Evolutionary conservation across 208 protist species (phyloP).

Genomic region (Angomonas deanei): DNA sequence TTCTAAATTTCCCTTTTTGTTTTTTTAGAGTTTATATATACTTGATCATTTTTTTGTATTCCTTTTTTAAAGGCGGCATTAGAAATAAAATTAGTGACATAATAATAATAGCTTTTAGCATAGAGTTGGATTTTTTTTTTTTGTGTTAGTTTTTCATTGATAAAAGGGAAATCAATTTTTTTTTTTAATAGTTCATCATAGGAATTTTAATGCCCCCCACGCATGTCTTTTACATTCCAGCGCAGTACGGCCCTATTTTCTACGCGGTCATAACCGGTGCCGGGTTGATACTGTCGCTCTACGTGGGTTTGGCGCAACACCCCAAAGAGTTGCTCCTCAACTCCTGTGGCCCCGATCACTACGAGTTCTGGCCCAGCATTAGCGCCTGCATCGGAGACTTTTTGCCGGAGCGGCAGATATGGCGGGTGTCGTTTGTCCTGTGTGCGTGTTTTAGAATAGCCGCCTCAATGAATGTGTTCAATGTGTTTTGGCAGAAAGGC

Average conservation of each 20-base stretch:
- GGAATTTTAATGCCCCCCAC: slow-evolving; percentile 16
- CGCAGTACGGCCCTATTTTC: slow-evolving; percentile 59
- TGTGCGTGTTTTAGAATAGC: slow-evolving; percentile 48
- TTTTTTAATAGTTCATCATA: background rate
- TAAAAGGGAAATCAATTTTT: background rate
- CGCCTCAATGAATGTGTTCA: slow-evolving; percentile 43
- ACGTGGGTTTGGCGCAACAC: slow-evolving; percentile 42
- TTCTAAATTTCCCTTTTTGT: slow-evolving; percentile 5
- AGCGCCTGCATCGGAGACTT: slow-evolving; percentile 62
- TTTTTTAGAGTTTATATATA: slow-evolving; percentile 1
- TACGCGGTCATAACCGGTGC: slow-evolving; percentile 40
- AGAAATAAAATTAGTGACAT: slow-evolving; percentile 4
- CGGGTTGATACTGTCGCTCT: slow-evolving; percentile 41
- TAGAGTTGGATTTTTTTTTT: slow-evolving; percentile 6
- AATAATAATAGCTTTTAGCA: background rate
- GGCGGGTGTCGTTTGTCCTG: slow-evolving; percentile 50
- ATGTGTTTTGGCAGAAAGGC: slow-evolving; percentile 51
- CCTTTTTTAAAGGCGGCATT: background rate
- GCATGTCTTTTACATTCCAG: slow-evolving; percentile 66
- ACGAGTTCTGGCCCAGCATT: slow-evolving; percentile 79
- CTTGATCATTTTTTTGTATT: background rate
- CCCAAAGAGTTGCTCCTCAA: slow-evolving; percentile 39
- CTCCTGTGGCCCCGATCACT: slow-evolving; percentile 40
- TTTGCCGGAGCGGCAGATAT: slow-evolving; percentile 65
- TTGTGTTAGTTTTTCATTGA: slow-evolving; percentile 3